phyloP scores from a whole-genome alignment of 2,329 filamentous ascomycete genomes.

The Mycosphaerella sp. region DNA sequence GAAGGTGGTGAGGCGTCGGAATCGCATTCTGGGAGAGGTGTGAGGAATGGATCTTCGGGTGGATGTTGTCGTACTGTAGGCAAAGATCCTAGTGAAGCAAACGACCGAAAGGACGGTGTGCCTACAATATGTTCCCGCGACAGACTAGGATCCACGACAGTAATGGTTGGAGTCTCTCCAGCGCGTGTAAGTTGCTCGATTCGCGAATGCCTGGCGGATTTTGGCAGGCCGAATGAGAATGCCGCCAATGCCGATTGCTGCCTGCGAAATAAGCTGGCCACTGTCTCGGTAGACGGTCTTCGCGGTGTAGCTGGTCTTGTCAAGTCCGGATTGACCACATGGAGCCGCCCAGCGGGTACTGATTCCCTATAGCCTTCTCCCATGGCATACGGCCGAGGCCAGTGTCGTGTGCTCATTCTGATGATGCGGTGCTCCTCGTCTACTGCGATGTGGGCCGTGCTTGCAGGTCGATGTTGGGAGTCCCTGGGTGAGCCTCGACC shows the following conservation, averaged over 20 bases:
- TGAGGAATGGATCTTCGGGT: constrained; percentile 29
- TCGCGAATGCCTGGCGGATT: constrained; percentile 6
- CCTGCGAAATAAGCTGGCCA: constrained; percentile 20
- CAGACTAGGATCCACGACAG: constrained; percentile 21
- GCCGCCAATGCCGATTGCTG: constrained; percentile 22
- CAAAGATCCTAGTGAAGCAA: constrained; percentile 22
- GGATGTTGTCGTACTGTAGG: constrained; percentile 22
- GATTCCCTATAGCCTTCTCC: constrained; percentile 31
- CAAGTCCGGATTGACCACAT: constrained; percentile 33
- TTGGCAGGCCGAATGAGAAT: constrained; percentile 14
- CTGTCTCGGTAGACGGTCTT: constrained; percentile 15
- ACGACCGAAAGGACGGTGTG: constrained; percentile 25
- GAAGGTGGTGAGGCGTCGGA: background rate
- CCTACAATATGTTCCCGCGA: constrained; percentile 23
- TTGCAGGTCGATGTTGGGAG: constrained; percentile 15
- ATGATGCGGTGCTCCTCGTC: constrained; percentile 34
- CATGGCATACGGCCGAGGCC: constrained; percentile 31
- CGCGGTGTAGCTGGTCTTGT: constrained; percentile 23
- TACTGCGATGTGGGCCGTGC: constrained; percentile 22
- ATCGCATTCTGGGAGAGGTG: constrained; percentile 7
- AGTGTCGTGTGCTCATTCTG: constrained; percentile 31
- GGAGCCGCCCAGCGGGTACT: constrained; percentile 25
- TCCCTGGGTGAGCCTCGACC: constrained; percentile 15
- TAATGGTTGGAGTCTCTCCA: constrained; percentile 9
- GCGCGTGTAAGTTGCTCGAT: constrained; percentile 8